phyloP scores from a whole-genome alignment of 2,329 filamentous ascomycete species.

The Fusarium drepaniforme region DNA sequence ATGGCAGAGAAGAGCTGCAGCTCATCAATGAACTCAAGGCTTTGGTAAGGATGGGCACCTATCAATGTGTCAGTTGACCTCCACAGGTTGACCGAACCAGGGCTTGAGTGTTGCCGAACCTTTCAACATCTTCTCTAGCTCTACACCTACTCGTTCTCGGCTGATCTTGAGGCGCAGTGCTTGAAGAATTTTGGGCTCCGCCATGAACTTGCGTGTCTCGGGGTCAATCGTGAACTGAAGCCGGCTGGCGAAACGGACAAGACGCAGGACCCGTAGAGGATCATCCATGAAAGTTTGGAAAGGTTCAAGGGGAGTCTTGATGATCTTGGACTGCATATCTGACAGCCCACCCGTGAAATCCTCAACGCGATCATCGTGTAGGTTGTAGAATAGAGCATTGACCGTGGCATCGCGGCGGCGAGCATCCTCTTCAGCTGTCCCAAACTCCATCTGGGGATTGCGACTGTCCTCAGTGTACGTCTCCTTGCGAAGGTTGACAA shows the following conservation, averaged over 20 bases:
- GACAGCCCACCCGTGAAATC: slow-evolving; percentile 85
- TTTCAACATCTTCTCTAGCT: slow-evolving; percentile 92
- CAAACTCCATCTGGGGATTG: slow-evolving; percentile 94
- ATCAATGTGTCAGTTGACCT: slow-evolving; percentile 38
- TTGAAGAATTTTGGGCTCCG: slow-evolving; percentile 79
- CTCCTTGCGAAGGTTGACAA: slow-evolving; percentile 95
- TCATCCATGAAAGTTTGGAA: slow-evolving; percentile 96
- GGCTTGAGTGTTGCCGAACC: slow-evolving; percentile 55
- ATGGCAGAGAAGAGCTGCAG: slow-evolving; percentile 78
- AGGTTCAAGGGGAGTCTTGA: slow-evolving; percentile 88
- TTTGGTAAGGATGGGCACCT: slow-evolving; percentile 69
- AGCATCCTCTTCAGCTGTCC: slow-evolving; percentile 91
- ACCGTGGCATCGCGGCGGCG: slow-evolving; percentile 91
- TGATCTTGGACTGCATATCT: slow-evolving; percentile 79
- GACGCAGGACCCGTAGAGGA: slow-evolving; percentile 84
- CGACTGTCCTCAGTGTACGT: slow-evolving; percentile 90
- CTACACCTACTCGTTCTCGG: slow-evolving; percentile 86
- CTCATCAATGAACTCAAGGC: slow-evolving; percentile 74
- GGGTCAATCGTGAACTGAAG: slow-evolving; percentile 83
- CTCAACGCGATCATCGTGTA: slow-evolving; percentile 83
- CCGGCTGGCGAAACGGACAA: slow-evolving; percentile 91
- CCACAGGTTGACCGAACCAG: neutral
- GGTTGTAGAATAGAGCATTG: slow-evolving; percentile 96
- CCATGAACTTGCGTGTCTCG: slow-evolving; percentile 79
- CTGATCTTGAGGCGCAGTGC: slow-evolving; percentile 91